Evolutionary conservation across 257 asterid genomes (phyloP), one percentile per base, ranked within the genome.

Genomic region (Rauvolfia tetraphylla): DNA sequence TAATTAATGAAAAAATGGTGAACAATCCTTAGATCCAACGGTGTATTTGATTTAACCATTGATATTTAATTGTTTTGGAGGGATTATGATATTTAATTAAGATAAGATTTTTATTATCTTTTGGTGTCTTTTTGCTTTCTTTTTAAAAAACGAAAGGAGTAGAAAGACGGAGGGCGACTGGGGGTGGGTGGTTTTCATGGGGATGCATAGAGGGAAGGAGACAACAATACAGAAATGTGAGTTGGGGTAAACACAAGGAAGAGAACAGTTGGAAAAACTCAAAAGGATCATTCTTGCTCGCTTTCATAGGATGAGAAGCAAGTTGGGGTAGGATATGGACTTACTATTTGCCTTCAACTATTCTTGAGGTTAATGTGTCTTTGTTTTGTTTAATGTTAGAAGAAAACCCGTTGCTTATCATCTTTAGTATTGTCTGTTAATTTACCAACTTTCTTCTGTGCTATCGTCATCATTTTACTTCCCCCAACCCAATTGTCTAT

Each of bases 281-380:
- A 73, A 73, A 33, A 17, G 77, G 57, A 29, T 61, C 46, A 74
- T 42, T 42, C 46, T 44, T 74, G 27, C 4, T 31, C 51, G 46
- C 49, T 75, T 75, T 46, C 36, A n/a, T 38, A 27, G 49, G 27
- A 42, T 75, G 44, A 11, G 27, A 33, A 75, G 78, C 31, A 75
- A n/a, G 34, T 2, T 25, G 5, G 1, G 29, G 4, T 20, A 27
- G 20, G 31, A 58, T 2, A 8, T n/a, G 5, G 51, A 27, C 20
- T 17, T 7, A 10, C 6, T 58, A 42, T 39, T n/a, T 57, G 42
- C 3, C 20, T 53, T 74, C 42, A 36, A 73, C 68, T 38, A 73
- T 36, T 36, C 39, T 41, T 57, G 71, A 42, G 59, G 78, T 61
- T 74, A 74, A 74, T 59, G n/a, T 58, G 42, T 34, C 46, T 33